Base-by-base conservation (phyloP, 192 early-diverging fungal species). In the Entomortierella beljakovae region DNA sequence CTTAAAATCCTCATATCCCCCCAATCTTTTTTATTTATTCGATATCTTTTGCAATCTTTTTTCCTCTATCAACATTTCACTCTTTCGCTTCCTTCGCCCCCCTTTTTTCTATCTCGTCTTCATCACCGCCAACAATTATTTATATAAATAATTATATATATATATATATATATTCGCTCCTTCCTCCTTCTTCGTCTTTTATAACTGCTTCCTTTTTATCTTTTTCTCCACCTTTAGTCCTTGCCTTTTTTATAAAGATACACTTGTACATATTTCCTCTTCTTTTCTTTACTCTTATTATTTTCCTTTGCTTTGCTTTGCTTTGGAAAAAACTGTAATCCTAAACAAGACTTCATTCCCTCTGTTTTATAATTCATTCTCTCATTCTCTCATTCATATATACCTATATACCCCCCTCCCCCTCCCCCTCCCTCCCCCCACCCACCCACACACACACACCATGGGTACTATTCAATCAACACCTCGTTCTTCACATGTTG, bases 381-480 rank as follows among this genome's bases (percentile, higher is more conserved):
- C 48, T 18, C 37, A 29, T 25, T 33, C 5, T 11, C 40, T 38
- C 37, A 38, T 8, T 48, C 20, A 11, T 23, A 34, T 53, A 28
- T 58, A 20, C 23, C 28, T 31, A 9, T 31, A 48, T 28, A 37
- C 49, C n/a, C n/a, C n/a, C n/a, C n/a, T n/a, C n/a, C n/a, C n/a
- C n/a, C n/a, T n/a, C n/a, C n/a, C n/a, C n/a, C n/a, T n/a, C n/a
- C n/a, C n/a, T n/a, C n/a, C n/a, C n/a, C n/a, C n/a, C n/a, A n/a
- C n/a, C n/a, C n/a, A n/a, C n/a, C n/a, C n/a, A n/a, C n/a, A n/a
- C n/a, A n/a, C n/a, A n/a, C n/a, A n/a, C 53, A 50, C 42, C 10
- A 76, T 76, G 71, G 71, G 71, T 23, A 40, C 64, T n/a, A 58
- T 51, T 26, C 63, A 67, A n/a, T 74, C 71, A 18, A 68, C 65